Base-by-base conservation (phyloP, 2,329 filamentous ascomycete genomes). In the Stachybotrys chartarum region DNA sequence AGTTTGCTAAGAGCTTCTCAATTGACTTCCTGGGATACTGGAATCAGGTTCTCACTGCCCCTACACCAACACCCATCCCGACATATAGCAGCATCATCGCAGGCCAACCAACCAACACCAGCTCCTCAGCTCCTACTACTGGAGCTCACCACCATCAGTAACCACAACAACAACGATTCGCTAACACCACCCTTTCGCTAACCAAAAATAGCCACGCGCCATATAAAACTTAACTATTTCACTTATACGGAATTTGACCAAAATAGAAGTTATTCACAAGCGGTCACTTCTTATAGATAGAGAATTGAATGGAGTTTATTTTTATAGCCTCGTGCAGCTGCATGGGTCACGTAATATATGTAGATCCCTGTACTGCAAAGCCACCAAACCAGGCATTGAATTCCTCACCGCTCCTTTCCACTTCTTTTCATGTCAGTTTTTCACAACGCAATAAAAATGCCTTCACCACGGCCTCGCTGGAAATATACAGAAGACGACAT, bases 21-120 rank as follows among this genome's bases (percentile, higher is more conserved):
- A 50, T 52, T 47, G 53, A 50, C 54, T 59, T 57, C 50, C 54
- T 59, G 11, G 51, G 53, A 47, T 57, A 39, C 52, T 59, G 54
- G 57, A 52, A 57, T 11, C 54, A 51, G 30, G 49, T 49, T 51
- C 56, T 57, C 42, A 30, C 51, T 42, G 51, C n/a, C n/a, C 31
- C 50, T 32, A 53, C 44, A 53, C 44, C 53, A 11, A 42, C 47
- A 24, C n/a, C n/a, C n/a, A n/a, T n/a, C n/a, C n/a, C n/a, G n/a
- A n/a, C n/a, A n/a, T 56, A 56, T 39, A 56, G 55, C 51, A 54
- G 46, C 47, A 47, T 56, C 45, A 32, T 31, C 30, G 51, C 54
- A 50, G 48, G 48, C 8, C 48, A 24, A 50, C n/a, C 48, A 30
- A 50, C 48, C 48, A 50, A 50, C 48, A 50, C 48, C 48, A 30